Base-by-base conservation (phyloP, 768 basidiomycete genomes). In the Gymnopilus dilepis region DNA sequence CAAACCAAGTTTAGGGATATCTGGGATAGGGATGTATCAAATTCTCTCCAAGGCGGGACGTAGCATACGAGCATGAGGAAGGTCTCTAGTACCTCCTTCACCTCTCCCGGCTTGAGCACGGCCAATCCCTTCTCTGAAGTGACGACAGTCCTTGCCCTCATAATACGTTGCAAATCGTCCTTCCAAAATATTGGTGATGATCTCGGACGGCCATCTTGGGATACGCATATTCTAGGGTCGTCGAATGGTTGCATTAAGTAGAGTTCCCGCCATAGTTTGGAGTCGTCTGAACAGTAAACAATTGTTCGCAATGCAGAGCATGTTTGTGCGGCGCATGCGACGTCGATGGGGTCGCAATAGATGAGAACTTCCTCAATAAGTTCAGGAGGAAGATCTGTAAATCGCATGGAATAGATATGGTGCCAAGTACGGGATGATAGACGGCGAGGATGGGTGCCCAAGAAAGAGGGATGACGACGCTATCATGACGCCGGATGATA, bases 201-300 rank as follows among this genome's bases (percentile, higher is more conserved):
- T 74, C 77, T 61, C 65, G 72, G 71, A 1, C 26, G 48, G 4
- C 79, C 79, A 21, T 70, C 66, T 11, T 74, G 72, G 2, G 77
- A 78, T 5, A 84, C 66, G 47, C 86, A 82, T n/a, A 56, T 54
- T 8, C 86, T 76, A 1, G 86, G 89, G 65, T 92, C 88, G 60
- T 92, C 91, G 58, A 90, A 79, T 0, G 82, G 78, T 58, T 86
- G 82, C 0, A 73, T 66, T 42, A 92, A 85, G 71, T 91, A 92
- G 5, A 92, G 77, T 8, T 72, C 74, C 7, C 87, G 81, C 91
- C 91, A 92, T 37, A 90, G 73, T 50, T 83, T 75, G 26, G 76
- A 76, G 63, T 83, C 78, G 8, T 73, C 72, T 2, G 78, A 63
- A 42, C 70, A 55, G 65, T 88, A 87, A 22, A 90, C 71, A 59